Base-by-base conservation (phyloP, 768 basidiomycete genomes). In the Omphalotus guepiniiformis region DNA sequence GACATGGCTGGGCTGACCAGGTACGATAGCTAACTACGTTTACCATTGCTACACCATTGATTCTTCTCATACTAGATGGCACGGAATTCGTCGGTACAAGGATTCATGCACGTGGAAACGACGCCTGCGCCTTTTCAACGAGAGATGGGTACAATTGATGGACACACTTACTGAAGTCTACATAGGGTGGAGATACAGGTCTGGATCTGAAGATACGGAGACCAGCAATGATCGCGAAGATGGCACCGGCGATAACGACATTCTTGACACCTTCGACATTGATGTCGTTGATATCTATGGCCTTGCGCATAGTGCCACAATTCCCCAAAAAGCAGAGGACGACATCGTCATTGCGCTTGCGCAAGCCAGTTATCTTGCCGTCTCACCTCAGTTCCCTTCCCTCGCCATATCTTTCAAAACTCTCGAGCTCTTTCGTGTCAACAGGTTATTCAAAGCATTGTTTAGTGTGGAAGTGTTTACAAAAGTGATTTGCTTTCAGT, bases 401-500 rank as follows among this genome's bases (percentile, higher is more conserved):
- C 26, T 54, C 19, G 60, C 60, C 8, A 45, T 63, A 16, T 59
- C 58, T 62, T 61, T n/a, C n/a, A n/a, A n/a, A n/a, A n/a, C n/a
- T n/a, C n/a, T n/a, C n/a, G n/a, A n/a, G n/a, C n/a, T n/a, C n/a
- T n/a, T n/a, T n/a, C n/a, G n/a, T n/a, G n/a, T n/a, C n/a, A n/a
- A n/a, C n/a, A n/a, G n/a, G n/a, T n/a, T n/a, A n/a, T n/a, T n/a
- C n/a, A n/a, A n/a, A n/a, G n/a, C n/a, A n/a, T n/a, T n/a, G n/a
- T n/a, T n/a, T n/a, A n/a, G n/a, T n/a, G n/a, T n/a, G n/a, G n/a
- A n/a, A n/a, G n/a, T n/a, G n/a, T n/a, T n/a, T 46, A 46, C 53
- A 5, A 56, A 59, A 39, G 50, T 54, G 6, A 18, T 66, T 2
- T 66, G 59, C 48, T 53, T 62, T 48, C 36, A 53, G 9, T 58